Conservation (phyloP, 306 rosid genomes). For the Gleditsia sinensis region DNA sequence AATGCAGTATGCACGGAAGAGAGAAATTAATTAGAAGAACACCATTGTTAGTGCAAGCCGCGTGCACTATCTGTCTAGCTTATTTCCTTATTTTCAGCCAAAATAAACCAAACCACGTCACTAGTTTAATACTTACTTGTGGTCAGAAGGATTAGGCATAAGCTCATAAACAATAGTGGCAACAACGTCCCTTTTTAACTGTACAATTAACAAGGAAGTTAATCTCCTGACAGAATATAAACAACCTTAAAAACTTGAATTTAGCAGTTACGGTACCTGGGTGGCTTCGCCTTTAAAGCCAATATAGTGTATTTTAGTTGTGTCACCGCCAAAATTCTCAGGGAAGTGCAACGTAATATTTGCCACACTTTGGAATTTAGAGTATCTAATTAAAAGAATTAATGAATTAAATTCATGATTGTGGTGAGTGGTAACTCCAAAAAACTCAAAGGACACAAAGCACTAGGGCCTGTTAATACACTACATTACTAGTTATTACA, state of each 20-base stretch:
- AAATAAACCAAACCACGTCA: background rate
- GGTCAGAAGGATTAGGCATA: constrained; percentile 96
- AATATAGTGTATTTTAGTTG: constrained; percentile 79
- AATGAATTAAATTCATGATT: constrained; percentile 26
- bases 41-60: background rate
- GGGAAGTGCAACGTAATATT: constrained; percentile 96
- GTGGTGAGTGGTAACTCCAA: background rate
- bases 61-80: background rate
- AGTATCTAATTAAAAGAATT: constrained; percentile 56
- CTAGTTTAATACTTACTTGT: constrained; percentile 66
- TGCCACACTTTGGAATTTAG: constrained; percentile 92
- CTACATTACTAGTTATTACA: constrained; percentile 2
- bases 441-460: constrained; percentile 19
- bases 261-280: constrained; percentile 60
- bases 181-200: constrained; percentile 92
- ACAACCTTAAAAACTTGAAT: constrained; percentile 15
- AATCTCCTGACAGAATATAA: constrained; percentile 20
- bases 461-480: background rate
- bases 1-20: background rate
- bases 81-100: background rate
- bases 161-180: constrained; percentile 91
- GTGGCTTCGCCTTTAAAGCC: constrained; percentile 99
- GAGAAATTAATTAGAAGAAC: background rate
- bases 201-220: constrained; percentile 33
- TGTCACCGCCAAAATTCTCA: constrained; percentile 84